Evolutionary conservation across 139 green algal genomes (phyloP).

Genomic region (Eudorina sp.): DNA sequence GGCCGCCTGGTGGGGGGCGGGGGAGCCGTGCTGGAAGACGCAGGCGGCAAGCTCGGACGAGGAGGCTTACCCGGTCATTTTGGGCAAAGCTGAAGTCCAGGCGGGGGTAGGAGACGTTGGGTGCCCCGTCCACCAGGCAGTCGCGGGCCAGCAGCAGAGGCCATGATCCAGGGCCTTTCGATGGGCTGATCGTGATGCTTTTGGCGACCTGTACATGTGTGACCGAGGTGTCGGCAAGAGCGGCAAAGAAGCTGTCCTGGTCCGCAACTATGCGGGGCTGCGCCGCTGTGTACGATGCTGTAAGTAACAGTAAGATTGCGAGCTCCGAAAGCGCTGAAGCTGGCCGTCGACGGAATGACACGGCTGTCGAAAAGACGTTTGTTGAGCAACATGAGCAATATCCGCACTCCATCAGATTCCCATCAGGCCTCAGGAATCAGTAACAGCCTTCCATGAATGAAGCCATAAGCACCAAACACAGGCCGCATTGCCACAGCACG

Average conservation of each 20-base stretch:
- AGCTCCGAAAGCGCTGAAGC: no score
- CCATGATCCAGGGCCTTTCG: neutral
- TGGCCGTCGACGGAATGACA: no score
- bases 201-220: neutral
- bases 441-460: no score
- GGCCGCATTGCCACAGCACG: no score
- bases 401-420: no score
- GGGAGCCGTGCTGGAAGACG: no score
- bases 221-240: neutral
- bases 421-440: no score
- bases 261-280: neutral
- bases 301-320: neutral
- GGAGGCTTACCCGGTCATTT: conserved; percentile 10
- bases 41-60: no score
- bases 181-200: neutral
- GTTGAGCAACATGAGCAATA: no score
- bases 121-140: neutral
- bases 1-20: no score
- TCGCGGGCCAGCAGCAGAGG: neutral
- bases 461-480: no score
- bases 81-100: neutral
- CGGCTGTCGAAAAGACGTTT: no score
- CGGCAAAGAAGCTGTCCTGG: neutral
- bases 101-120: neutral
- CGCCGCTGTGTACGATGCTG: neutral